A percentile compares a stretch with the other conserved stretches of the same genome.
Evolutionary conservation across 2,329 filamentous ascomycete species (phyloP).

Genomic region (Neofusicoccum laricinum): DNA sequence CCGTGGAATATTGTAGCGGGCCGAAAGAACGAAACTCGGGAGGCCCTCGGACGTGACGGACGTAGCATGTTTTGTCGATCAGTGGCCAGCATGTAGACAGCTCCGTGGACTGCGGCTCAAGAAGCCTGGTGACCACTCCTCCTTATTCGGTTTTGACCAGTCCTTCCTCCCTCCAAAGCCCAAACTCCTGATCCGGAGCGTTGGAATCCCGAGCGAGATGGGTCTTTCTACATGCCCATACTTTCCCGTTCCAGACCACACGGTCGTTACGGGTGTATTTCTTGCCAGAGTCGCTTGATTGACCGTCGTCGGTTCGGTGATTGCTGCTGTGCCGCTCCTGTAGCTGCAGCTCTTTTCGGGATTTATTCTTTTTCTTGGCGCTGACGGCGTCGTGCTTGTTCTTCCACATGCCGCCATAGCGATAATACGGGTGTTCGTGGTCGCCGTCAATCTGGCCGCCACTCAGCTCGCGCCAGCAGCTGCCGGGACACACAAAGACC

Average conservation of each 20-base stretch:
- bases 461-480: constrained; percentile 43
- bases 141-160: background rate
- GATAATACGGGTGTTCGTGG: constrained; percentile 34
- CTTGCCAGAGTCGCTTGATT: background rate
- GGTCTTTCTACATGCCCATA: constrained; percentile 8
- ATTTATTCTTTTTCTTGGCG: constrained; percentile 32
- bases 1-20: background rate
- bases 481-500: constrained; percentile 45
- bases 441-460: constrained; percentile 45
- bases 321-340: background rate
- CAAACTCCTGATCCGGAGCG: background rate
- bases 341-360: background rate
- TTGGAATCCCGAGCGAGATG: background rate
- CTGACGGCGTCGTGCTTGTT: constrained; percentile 40
- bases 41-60: background rate
- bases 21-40: constrained; percentile 11
- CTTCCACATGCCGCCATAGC: constrained; percentile 21
- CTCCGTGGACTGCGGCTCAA: background rate
- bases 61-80: background rate
- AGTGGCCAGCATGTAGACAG: background rate
- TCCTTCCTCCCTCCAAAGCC: background rate
- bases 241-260: background rate
- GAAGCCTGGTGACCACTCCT: background rate
- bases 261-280: constrained; percentile 5
- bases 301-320: background rate